These are phyloP conservation scores for Chlamydomonas schloesseri DNA, from an alignment of 139 green algal species.

Conservation along the genomic window DNA sequence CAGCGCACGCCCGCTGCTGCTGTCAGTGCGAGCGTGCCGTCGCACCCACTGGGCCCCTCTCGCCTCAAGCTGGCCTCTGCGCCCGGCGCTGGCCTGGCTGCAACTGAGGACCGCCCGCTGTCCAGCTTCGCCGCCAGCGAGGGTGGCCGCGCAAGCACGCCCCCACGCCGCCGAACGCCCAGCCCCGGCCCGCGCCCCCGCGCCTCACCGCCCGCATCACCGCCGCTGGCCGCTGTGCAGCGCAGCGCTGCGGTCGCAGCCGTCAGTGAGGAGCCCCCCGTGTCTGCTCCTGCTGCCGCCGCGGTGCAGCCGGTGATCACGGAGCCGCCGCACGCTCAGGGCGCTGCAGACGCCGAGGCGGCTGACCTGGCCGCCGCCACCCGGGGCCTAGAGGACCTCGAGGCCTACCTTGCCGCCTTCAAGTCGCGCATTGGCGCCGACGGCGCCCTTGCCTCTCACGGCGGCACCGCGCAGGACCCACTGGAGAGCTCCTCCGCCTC, in stretches of 20 bases:
- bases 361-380: neutral
- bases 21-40: neutral
- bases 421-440: conserved; percentile 13
- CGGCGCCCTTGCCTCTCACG: neutral
- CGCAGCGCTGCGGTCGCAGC: neutral
- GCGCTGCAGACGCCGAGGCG: too few relatives aligned
- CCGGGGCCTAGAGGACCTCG: conserved; percentile 15
- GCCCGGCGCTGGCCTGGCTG: neutral
- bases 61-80: conserved; percentile 13
- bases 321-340: too few relatives aligned
- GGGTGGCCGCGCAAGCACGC: neutral
- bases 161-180: neutral
- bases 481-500: too few relatives aligned
- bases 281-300: neutral
- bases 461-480: neutral
- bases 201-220: too few relatives aligned
- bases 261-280: too few relatives aligned
- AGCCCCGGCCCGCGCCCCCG: conserved; percentile 5
- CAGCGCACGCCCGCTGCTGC: neutral
- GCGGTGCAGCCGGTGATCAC: neutral
- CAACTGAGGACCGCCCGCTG: neutral
- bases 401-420: conserved; percentile 14
- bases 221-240: too few relatives aligned
- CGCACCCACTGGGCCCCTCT: neutral
- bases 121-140: neutral